Evolutionary conservation across 257 asterid genomes (phyloP).

Genomic region (Lithospermum erythrorhizon): DNA sequence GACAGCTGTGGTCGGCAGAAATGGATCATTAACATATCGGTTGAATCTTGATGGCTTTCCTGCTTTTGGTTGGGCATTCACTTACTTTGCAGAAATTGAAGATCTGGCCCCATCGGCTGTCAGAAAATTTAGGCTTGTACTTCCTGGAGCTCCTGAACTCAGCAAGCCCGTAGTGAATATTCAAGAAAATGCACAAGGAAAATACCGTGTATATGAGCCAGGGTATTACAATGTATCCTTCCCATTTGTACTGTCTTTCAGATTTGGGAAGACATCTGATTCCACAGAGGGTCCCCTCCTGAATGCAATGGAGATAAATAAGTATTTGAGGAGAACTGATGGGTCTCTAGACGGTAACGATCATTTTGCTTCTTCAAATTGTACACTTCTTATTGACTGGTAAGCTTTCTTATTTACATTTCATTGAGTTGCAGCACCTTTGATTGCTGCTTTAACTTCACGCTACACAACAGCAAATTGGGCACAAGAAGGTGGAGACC

Average conservation of each 20-base stretch:
- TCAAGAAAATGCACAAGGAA: conserved; percentile 91
- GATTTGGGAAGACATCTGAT: conserved; percentile 66
- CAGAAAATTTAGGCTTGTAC: conserved; percentile 65
- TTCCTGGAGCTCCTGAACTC: conserved; percentile 63
- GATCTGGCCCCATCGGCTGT: conserved; percentile 46
- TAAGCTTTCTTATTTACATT: conserved; percentile 6
- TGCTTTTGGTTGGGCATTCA: conserved; percentile 83
- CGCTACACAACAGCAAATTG: conserved; percentile 44
- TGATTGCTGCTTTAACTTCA: conserved; percentile 39
- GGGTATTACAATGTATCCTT: conserved; percentile 73
- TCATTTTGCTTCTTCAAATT: conserved; percentile 8
- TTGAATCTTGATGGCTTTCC: conserved; percentile 92
- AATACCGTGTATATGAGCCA: conserved; percentile 80
- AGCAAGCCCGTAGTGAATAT: conserved; percentile 77
- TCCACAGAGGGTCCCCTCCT: conserved; percentile 82
- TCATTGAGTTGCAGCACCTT: conserved; percentile 44
- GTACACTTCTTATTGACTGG: background rate
- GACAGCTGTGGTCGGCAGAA: conserved; percentile 97
- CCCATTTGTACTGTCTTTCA: conserved; percentile 76
- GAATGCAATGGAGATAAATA: conserved; percentile 91
- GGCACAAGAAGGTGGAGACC: conserved; percentile 97
- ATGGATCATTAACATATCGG: conserved; percentile 84
- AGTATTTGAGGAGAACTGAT: conserved; percentile 53
- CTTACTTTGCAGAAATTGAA: conserved; percentile 88
- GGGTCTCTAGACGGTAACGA: conserved; percentile 80